phyloP scores from a whole-genome alignment of 2,329 filamentous ascomycete species.

The Hansfordia pulvinata region DNA sequence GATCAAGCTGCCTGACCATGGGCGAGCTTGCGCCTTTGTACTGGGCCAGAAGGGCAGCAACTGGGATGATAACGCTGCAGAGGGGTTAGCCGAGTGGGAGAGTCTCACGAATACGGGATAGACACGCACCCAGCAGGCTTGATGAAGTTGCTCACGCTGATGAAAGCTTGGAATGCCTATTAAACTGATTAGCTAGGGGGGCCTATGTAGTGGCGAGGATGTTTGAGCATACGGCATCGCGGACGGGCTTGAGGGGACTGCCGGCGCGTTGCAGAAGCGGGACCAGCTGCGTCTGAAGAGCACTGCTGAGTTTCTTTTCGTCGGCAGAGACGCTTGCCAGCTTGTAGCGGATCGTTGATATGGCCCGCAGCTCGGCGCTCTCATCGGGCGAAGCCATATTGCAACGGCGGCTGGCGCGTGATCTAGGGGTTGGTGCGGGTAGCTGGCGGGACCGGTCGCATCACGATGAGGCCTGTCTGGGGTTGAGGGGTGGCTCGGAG shows the following conservation, averaged over 20 bases:
- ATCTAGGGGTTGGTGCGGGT: background rate
- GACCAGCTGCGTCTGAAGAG: constrained; percentile 67
- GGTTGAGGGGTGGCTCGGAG: too few species aligned
- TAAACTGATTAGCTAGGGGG: constrained; percentile 1
- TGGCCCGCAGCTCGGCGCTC: constrained; percentile 15
- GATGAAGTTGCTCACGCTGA: constrained; percentile 39
- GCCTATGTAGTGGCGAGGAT: too few species aligned
- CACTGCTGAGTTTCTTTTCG: constrained; percentile 66
- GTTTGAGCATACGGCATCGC: constrained; percentile 35
- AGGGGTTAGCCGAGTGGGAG: too few species aligned
- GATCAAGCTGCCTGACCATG: constrained; percentile 75
- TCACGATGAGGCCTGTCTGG: too few species aligned
- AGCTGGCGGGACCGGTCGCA: too few species aligned
- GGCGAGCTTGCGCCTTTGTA: constrained; percentile 68
- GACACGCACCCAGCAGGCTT: constrained; percentile 31
- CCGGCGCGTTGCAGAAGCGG: constrained; percentile 76
- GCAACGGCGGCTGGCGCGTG: constrained; percentile 1
- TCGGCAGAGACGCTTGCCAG: constrained; percentile 45
- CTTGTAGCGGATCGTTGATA: constrained; percentile 19
- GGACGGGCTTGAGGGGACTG: constrained; percentile 67
- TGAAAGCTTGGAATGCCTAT: constrained; percentile 35
- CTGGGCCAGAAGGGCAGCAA: constrained; percentile 72
- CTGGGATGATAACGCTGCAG: constrained; percentile 67
- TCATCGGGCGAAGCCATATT: constrained; percentile 16
- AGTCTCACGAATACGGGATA: background rate